phyloP scores from a whole-genome alignment of 176 grass and related monocot species.

The Cenchrus americanus region DNA sequence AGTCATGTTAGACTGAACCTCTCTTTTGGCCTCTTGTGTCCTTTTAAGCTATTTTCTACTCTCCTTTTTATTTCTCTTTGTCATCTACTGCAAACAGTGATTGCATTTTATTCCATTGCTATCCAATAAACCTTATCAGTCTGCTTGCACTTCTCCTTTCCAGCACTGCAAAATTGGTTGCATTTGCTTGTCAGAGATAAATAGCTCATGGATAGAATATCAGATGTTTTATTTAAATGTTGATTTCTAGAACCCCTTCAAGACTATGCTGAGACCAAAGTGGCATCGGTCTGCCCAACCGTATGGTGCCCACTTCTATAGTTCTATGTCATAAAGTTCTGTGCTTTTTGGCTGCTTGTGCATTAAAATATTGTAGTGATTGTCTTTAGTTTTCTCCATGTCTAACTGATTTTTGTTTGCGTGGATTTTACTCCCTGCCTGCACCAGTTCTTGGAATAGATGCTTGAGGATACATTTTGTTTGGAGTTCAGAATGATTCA shows the following conservation, averaged over 20 bases:
- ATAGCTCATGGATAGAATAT: conserved; percentile 15
- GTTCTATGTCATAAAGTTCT: conserved; percentile 19
- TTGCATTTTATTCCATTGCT: conserved; percentile 36
- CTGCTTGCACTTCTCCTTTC: conserved; percentile 35
- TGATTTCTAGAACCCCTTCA: conserved; percentile 14
- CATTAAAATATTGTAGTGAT: conserved; percentile 1
- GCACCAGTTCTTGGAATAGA: background rate
- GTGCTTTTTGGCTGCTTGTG: conserved; percentile 11
- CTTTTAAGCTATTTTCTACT: conserved; percentile 33
- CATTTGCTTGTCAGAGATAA: conserved; percentile 43
- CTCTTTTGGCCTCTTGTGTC: conserved; percentile 42
- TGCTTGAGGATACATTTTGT: background rate
- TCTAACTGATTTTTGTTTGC: background rate
- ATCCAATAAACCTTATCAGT: conserved; percentile 10
- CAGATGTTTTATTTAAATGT: conserved; percentile 16
- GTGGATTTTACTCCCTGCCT: background rate
- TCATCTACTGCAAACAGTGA: conserved; percentile 15
- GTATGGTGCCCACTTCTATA: conserved; percentile 10
- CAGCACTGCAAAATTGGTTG: conserved; percentile 50
- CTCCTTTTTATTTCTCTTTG: background rate
- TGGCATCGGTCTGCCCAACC: conserved; percentile 21
- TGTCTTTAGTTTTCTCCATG: background rate
- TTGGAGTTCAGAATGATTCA: background rate
- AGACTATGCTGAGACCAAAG: conserved; percentile 17
- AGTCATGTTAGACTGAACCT: conserved; percentile 56